These are phyloP conservation scores for Aplosporella prunicola DNA, from an alignment of 2,329 filamentous ascomycete genomes.

Conservation along the genomic window DNA sequence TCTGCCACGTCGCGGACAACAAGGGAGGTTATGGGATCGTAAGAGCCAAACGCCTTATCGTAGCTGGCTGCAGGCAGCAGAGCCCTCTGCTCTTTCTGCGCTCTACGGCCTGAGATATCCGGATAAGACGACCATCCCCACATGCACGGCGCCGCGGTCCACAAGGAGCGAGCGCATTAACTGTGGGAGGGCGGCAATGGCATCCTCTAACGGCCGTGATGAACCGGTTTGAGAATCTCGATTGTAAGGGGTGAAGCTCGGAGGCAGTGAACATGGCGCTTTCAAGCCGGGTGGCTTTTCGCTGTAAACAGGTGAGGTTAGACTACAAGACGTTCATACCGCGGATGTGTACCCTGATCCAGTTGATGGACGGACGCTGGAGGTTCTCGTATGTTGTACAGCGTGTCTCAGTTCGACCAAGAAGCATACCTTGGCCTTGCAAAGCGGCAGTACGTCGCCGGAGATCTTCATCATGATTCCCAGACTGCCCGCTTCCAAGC, in stretches of 20 bases:
- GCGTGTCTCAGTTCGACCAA: conserved; percentile 60
- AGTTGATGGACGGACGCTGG: conserved; percentile 49
- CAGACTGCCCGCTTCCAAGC: conserved; percentile 52
- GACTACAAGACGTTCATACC: conserved; percentile 64
- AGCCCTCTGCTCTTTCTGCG: conserved; percentile 67
- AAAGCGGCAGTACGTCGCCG: conserved; percentile 66
- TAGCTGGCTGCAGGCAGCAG: conserved; percentile 68
- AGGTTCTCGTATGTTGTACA: conserved; percentile 56
- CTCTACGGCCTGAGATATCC: conserved; percentile 72
- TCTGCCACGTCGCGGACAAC: conserved; percentile 43
- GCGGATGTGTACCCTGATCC: conserved; percentile 66
- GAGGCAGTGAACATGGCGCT: conserved; percentile 70
- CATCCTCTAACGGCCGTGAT: conserved; percentile 73
- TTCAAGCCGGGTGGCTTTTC: conserved; percentile 51
- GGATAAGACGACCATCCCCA: too few relatives aligned
- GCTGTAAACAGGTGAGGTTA: conserved; percentile 57
- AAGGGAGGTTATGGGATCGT: conserved; percentile 59
- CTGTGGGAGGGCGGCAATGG: conserved; percentile 57
- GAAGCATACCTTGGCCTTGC: conserved; percentile 62
- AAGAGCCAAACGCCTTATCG: conserved; percentile 69
- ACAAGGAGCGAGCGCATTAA: conserved; percentile 58
- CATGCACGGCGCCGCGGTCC: conserved; percentile 53
- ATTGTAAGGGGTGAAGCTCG: conserved; percentile 70
- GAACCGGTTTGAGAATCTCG: conserved; percentile 69
- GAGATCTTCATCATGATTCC: conserved; percentile 63